Evolutionary conservation across 345 rosid genomes (phyloP), one percentile per base, ranked within the genome.

Genomic region (Brassica incana): DNA sequence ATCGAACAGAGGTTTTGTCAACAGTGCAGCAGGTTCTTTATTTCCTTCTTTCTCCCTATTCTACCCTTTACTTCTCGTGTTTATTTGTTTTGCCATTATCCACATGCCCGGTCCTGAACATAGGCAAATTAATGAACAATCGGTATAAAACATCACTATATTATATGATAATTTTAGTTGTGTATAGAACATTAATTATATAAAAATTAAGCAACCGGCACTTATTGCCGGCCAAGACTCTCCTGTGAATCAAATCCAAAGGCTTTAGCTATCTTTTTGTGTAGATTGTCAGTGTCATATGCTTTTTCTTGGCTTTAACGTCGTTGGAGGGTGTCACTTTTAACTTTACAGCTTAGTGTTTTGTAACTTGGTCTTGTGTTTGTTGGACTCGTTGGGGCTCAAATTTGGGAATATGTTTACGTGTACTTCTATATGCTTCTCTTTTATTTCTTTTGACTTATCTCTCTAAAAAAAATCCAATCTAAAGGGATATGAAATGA

Each of bases 1-100:
- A 83, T 91, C 58, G 86, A 89, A 81, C 98, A 95, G 86, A 88
- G 99, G 84, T 94, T 94, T 83, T 94, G 98, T 84, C 98, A 95
- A 80, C 99, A 95, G 87, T 95, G 99, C 69, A 95, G 99, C 90
- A 91, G 98, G 99, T 95, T 76, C 11, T 58, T 15, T 5, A 8
- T 9, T 20, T 15, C 18, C 6, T 8, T 32, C 9, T 2, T 1
- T 38, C 4, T 43, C 14, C 50, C 82, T 61, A 4, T 58, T 74
- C 62, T 64, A 54, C 75, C 83, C 79, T 6, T 69, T 36, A 62
- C 0, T 18, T 69, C n/a, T 56, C 12, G 18, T 11, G 73, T 72
- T 50, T 52, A 66, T 77, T 81, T 61, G 72, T 12, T 65, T 66
- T 59, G 74, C 80, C 77, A 65, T 30, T 58, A 38, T 38, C 45